phyloP scores from a whole-genome alignment of 371 early-diverging fungal species.

The Mucor saturninus region DNA sequence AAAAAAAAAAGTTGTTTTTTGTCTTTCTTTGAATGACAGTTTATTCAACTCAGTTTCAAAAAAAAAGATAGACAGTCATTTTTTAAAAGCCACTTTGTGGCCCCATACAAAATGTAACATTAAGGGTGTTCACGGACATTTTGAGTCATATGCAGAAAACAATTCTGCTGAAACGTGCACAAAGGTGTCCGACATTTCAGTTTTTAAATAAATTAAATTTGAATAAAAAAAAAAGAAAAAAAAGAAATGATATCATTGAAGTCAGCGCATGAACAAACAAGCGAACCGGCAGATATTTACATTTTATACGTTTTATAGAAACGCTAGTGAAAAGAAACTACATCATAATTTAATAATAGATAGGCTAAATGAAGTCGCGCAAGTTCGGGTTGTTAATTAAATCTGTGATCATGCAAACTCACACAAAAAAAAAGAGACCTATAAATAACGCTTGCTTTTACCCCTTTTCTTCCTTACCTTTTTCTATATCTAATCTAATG shows the following conservation, averaged over 20 bases:
- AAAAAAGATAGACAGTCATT: conserved; percentile 17
- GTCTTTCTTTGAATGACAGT: not conserved
- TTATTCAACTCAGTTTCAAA: conserved; percentile 16
- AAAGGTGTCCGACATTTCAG: too few relatives aligned
- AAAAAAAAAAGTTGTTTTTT: conserved; percentile 18
- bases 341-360: conserved; percentile 9
- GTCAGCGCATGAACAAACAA: not conserved
- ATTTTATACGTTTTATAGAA: not conserved
- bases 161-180: too few relatives aligned
- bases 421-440: not conserved
- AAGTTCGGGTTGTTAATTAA: conserved; percentile 8
- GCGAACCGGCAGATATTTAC: not conserved
- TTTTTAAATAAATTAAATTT: too few relatives aligned
- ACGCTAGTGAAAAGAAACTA: not conserved
- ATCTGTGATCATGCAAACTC: conserved; percentile 1
- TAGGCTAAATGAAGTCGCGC: conserved; percentile 15
- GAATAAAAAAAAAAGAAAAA: too few relatives aligned
- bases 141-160: too few relatives aligned
- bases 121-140: too few relatives aligned
- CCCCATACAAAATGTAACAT: too few relatives aligned
- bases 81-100: conserved; percentile 9
- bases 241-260: too few relatives aligned
- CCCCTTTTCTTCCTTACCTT: not conserved
- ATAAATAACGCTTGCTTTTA: not conserved
- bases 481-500: not conserved